Percentiles rank a stretch among this genome's conserved stretches.
Evolutionary conservation across 352 stramenopile species (phyloP).

Genomic region (Phytopythium litorale): DNA sequence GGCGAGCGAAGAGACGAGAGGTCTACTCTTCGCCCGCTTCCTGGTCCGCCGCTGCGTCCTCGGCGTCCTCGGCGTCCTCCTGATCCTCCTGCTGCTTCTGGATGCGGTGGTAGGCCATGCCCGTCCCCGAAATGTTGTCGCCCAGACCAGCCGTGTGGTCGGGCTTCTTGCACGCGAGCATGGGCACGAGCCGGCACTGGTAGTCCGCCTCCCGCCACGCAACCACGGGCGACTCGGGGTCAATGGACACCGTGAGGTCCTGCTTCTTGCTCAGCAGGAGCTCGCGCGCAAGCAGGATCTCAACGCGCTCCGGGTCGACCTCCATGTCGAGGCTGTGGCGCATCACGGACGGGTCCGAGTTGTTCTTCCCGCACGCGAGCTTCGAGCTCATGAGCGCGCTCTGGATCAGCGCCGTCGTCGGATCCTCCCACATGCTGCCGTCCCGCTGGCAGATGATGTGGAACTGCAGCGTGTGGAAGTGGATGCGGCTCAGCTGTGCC

Average conservation of each 20-base stretch:
- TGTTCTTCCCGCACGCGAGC: slow-evolving; percentile 66
- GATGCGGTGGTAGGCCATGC: slow-evolving; percentile 73
- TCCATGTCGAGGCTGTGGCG: slow-evolving; percentile 62
- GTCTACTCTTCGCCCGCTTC: not conserved
- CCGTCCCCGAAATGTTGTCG: slow-evolving; percentile 85
- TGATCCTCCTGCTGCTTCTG: slow-evolving; percentile 32
- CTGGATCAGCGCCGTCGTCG: slow-evolving; percentile 65
- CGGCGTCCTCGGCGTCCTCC: not conserved
- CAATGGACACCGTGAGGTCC: slow-evolving; percentile 48
- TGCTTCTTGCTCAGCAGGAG: slow-evolving; percentile 55
- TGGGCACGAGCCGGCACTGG: slow-evolving; percentile 71
- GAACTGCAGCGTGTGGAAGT: slow-evolving; percentile 87
- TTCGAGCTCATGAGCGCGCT: slow-evolving; percentile 82
- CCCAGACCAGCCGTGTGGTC: slow-evolving; percentile 77
- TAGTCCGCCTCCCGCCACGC: slow-evolving; percentile 74
- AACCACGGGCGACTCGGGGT: slow-evolving; percentile 62
- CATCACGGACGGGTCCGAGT: slow-evolving; percentile 34
- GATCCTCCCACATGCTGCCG: slow-evolving; percentile 60
- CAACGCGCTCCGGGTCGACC: slow-evolving; percentile 66
- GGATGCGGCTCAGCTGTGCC: slow-evolving; percentile 67
- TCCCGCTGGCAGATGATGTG: slow-evolving; percentile 80
- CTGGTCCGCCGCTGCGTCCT: not conserved
- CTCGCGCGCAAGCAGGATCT: slow-evolving; percentile 53
- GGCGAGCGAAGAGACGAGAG: not conserved
- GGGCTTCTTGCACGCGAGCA: slow-evolving; percentile 80